A percentile compares a stretch with the other conserved stretches of the same genome.
phyloP scores from a whole-genome alignment of 140 eudicot species.

The Flaveria floridana region DNA sequence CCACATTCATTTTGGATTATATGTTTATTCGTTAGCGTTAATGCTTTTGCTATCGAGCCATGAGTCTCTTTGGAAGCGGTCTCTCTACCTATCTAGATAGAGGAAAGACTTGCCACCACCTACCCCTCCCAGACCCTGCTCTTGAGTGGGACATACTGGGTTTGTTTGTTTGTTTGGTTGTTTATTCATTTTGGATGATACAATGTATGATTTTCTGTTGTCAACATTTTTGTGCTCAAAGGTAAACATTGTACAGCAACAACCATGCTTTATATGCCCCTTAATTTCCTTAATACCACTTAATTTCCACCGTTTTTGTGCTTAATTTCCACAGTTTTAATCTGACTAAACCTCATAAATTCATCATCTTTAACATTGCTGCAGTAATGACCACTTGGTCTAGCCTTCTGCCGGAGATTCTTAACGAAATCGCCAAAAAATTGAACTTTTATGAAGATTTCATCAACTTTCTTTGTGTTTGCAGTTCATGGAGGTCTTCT shows the following conservation, averaged over 20 bases:
- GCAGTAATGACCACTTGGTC: constrained; percentile 4
- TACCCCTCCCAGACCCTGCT: no score
- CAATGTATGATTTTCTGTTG: background rate
- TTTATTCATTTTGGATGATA: background rate
- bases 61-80: no score
- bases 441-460: constrained; percentile 33
- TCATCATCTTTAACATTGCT: no score
- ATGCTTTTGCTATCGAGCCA: no score
- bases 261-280: background rate
- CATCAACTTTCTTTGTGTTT: constrained; percentile 31
- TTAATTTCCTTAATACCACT: background rate
- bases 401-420: constrained; percentile 1
- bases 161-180: no score
- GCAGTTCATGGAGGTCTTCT: constrained; percentile 33
- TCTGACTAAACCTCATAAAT: no score
- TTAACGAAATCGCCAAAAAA: background rate
- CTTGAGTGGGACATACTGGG: no score
- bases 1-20: background rate
- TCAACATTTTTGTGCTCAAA: constrained; percentile 3
- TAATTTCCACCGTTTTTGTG: background rate
- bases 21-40: no score
- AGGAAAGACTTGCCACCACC: no score
- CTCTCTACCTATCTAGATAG: no score
- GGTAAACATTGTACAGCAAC: constrained; percentile 10
- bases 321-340: no score